Conservation (phyloP, 495 filamentous ascomycete species). For the Ascobolus immersus region DNA sequence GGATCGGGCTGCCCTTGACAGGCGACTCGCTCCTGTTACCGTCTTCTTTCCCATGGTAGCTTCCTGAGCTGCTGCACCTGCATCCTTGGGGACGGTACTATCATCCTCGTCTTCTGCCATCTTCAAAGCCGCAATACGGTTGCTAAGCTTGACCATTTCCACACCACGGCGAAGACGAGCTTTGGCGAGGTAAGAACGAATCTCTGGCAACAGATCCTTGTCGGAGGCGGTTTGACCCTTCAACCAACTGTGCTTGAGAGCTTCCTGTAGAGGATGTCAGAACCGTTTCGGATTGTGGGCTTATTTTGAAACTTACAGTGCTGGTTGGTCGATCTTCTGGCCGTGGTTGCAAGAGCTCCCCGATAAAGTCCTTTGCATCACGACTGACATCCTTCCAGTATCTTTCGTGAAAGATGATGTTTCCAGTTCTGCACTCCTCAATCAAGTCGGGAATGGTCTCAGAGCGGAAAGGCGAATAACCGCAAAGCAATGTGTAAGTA, state of each 20-base stretch:
- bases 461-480: conserved; percentile 91
- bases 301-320: conserved; percentile 31
- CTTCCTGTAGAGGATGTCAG: conserved; percentile 26
- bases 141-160: conserved; percentile 86
- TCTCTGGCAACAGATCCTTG: conserved; percentile 90
- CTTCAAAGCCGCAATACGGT: conserved; percentile 89
- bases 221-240: conserved; percentile 72
- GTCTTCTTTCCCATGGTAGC: conserved; percentile 13
- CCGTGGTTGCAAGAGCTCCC: conserved; percentile 50
- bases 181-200: conserved; percentile 78
- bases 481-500: conserved; percentile 96
- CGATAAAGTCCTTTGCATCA: conserved; percentile 90
- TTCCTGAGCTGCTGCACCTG: conserved; percentile 31
- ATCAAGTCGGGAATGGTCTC: conserved; percentile 85
- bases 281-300: too few species aligned
- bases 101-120: conserved; percentile 82
- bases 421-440: conserved; percentile 72
- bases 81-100: conserved; percentile 32
- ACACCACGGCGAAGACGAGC: conserved; percentile 79
- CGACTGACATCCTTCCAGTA: conserved; percentile 96
- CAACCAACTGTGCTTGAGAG: conserved; percentile 70
- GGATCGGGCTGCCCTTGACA: conserved; percentile 54
- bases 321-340: conserved; percentile 56
- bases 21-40: conserved; percentile 19
- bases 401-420: conserved; percentile 86